A percentile compares a stretch with the other conserved stretches of the same genome.
Evolutionary conservation across 108 stramenopile genomes (phyloP).

Genomic region (Poteriospumella lacustris): DNA sequence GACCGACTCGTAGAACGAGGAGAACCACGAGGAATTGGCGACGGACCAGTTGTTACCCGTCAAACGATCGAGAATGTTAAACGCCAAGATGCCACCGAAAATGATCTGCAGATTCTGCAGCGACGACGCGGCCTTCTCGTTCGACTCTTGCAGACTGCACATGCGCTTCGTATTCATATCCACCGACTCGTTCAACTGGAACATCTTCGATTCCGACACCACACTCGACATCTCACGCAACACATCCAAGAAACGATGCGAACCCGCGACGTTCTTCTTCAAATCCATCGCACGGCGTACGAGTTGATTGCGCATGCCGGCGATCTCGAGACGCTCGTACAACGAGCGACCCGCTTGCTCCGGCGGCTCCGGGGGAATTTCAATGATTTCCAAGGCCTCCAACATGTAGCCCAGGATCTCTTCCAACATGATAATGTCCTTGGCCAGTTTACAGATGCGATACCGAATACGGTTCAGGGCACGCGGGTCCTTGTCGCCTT

Average conservation of each 20-base stretch:
- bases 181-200: slow-evolving; percentile 58
- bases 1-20: slow-evolving; percentile 46
- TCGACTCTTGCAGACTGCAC: slow-evolving; percentile 61
- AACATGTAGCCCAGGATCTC: slow-evolving; percentile 74
- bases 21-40: slow-evolving; percentile 62
- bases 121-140: slow-evolving; percentile 57
- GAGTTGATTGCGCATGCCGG: slow-evolving; percentile 74
- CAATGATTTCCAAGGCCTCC: slow-evolving; percentile 75
- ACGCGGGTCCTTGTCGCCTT: slow-evolving; percentile 45
- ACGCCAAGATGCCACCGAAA: slow-evolving; percentile 65
- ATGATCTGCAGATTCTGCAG: slow-evolving; percentile 64
- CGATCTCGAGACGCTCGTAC: slow-evolving; percentile 77
- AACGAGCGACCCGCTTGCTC: slow-evolving; percentile 77
- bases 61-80: slow-evolving; percentile 72
- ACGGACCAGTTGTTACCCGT: slow-evolving; percentile 73
- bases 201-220: slow-evolving; percentile 58
- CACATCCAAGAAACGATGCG: slow-evolving; percentile 60
- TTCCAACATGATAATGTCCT: slow-evolving; percentile 70
- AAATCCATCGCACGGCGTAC: slow-evolving; percentile 66
- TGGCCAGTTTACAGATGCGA: slow-evolving; percentile 62
- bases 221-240: slow-evolving; percentile 65
- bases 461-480: slow-evolving; percentile 51
- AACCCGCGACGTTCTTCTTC: slow-evolving; percentile 68
- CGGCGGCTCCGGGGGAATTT: slow-evolving; percentile 77
- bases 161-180: slow-evolving; percentile 65